These are phyloP conservation scores for Alternaria postmessia DNA, from an alignment of 2,329 filamentous ascomycete genomes.

Conservation along the genomic window DNA sequence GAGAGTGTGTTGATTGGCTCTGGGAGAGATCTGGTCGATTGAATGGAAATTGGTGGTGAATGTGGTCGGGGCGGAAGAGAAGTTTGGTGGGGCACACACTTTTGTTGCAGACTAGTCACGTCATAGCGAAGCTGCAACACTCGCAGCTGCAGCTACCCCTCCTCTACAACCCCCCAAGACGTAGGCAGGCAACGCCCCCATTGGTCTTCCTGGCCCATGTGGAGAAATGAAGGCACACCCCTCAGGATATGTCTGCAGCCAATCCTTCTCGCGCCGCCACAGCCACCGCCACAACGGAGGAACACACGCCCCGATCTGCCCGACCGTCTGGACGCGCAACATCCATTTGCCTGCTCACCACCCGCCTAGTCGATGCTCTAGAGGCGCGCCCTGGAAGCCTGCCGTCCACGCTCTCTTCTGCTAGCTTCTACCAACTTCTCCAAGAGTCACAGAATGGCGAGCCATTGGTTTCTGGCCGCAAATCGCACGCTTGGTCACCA, in stretches of 20 bases:
- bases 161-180: slow-evolving; percentile 20
- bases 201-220: neutral
- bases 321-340: slow-evolving; percentile 36
- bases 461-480: slow-evolving; percentile 30
- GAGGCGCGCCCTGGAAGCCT: slow-evolving; percentile 30
- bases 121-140: slow-evolving; percentile 20
- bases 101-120: slow-evolving; percentile 22
- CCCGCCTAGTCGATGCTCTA: slow-evolving; percentile 20
- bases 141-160: slow-evolving; percentile 36
- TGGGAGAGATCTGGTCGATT: neutral
- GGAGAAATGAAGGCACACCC: neutral
- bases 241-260: neutral
- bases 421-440: slow-evolving; percentile 30
- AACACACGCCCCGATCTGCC: slow-evolving; percentile 22
- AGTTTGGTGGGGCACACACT: slow-evolving; percentile 28
- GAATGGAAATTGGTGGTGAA: slow-evolving; percentile 8
- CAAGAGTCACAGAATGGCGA: neutral
- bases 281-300: slow-evolving; percentile 36
- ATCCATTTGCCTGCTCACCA: slow-evolving; percentile 29
- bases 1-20: slow-evolving; percentile 1
- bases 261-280: slow-evolving; percentile 22
- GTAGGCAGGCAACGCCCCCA: slow-evolving; percentile 4
- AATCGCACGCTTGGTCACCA: slow-evolving; percentile 8
- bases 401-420: slow-evolving; percentile 32
- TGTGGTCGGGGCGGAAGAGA: slow-evolving; percentile 14